These are phyloP conservation scores for Leccinum ochraceum DNA, from an alignment of 768 basidiomycete genomes.

Conservation along the genomic window DNA sequence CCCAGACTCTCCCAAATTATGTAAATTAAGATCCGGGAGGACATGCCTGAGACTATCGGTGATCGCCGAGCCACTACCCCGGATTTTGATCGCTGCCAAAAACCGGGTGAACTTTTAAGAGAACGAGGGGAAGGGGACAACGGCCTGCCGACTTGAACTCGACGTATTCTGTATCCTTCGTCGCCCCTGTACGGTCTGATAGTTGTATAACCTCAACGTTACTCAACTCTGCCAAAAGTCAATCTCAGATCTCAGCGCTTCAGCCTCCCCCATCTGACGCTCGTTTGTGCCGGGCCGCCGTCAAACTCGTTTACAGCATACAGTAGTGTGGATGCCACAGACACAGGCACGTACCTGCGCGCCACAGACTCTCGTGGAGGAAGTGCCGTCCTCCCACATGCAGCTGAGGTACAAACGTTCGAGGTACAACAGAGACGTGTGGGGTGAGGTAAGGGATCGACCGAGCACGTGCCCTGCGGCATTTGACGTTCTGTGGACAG, in stretches of 20 bases:
- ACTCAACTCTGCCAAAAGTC: background rate
- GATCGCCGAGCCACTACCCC: background rate
- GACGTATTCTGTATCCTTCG: background rate
- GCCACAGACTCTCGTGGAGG: background rate
- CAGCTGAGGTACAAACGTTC: background rate
- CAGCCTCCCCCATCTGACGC: too few relatives aligned
- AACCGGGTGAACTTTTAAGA: background rate
- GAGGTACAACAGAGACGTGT: background rate
- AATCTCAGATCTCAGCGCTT: background rate
- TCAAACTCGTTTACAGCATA: background rate
- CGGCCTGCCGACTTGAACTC: too few relatives aligned
- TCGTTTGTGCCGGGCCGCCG: too few relatives aligned
- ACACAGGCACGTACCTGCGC: background rate
- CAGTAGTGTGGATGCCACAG: background rate
- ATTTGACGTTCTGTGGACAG: background rate
- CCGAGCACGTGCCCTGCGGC: too few relatives aligned
- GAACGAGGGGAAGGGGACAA: background rate
- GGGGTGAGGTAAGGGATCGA: background rate
- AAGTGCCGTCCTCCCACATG: background rate
- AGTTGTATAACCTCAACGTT: too few relatives aligned
- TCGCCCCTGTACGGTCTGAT: too few relatives aligned
- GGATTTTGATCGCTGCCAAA: background rate
- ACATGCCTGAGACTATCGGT: background rate
- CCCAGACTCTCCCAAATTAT: background rate
- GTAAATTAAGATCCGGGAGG: background rate